Conservation (phyloP, 495 filamentous ascomycete species). For the Neurospora sp. region DNA sequence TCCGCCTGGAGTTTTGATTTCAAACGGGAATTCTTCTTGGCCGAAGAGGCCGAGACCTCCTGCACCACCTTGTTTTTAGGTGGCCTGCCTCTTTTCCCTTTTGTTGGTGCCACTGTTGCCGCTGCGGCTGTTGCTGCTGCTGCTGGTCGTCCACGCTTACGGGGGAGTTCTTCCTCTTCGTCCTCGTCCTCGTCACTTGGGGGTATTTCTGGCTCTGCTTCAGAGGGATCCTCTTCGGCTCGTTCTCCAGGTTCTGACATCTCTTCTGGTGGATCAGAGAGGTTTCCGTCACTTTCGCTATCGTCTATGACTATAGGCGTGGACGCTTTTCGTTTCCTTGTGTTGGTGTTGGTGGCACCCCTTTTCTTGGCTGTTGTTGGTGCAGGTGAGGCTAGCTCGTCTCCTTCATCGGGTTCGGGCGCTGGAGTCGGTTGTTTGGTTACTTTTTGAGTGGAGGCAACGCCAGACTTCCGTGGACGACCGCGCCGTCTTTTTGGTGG, state of each 20-base stretch:
- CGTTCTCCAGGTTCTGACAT: not conserved
- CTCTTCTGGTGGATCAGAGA: not conserved
- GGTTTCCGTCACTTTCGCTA: not conserved
- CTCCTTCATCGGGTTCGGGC: not conserved
- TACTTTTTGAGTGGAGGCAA: not conserved
- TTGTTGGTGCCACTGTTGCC: not conserved
- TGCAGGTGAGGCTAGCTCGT: not conserved
- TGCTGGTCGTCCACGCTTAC: not conserved
- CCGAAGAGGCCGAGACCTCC: not conserved
- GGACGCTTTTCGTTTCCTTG: not conserved
- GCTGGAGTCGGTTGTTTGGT: not conserved
- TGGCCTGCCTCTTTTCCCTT: not conserved
- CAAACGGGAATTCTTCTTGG: not conserved
- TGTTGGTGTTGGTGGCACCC: not conserved
- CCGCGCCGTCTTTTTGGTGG: constrained; percentile 11
- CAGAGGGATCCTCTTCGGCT: not conserved
- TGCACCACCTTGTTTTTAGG: not conserved
- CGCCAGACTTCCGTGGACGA: constrained; percentile 8
- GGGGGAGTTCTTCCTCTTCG: not conserved
- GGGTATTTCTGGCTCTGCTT: not conserved
- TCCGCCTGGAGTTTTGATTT: not conserved
- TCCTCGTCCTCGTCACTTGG: not conserved
- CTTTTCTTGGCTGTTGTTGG: constrained; percentile 1
- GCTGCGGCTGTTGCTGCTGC: not conserved
- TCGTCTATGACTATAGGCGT: not conserved